A percentile compares a stretch with the other conserved stretches of the same genome.
These are phyloP conservation scores for Thuja plicata DNA, from an alignment of 83 land plant genomes.

Conservation along the genomic window DNA sequence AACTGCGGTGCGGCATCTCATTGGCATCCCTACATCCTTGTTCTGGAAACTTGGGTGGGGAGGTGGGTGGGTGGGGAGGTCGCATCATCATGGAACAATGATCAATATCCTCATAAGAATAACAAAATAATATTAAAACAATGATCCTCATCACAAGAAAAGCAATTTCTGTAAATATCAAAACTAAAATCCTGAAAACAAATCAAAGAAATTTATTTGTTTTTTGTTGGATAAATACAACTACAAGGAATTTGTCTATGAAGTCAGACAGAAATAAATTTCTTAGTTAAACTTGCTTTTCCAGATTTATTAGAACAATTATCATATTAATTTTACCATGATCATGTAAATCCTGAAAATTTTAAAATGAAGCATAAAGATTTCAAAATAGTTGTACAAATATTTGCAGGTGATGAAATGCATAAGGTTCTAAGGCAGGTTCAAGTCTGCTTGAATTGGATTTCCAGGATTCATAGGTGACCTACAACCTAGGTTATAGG, in stretches of 20 bases:
- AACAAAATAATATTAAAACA: background rate
- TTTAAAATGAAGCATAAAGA: background rate
- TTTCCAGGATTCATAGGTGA: background rate
- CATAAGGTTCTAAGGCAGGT: background rate
- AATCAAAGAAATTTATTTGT: background rate
- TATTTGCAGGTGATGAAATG: background rate
- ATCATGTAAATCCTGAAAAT: background rate
- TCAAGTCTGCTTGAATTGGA: background rate
- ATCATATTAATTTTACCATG: background rate
- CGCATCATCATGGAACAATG: too few species aligned
- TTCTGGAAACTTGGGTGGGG: too few species aligned
- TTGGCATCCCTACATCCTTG: too few species aligned
- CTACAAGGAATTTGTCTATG: background rate
- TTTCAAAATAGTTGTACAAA: background rate
- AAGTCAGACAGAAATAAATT: background rate
- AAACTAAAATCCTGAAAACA: background rate
- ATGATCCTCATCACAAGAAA: background rate
- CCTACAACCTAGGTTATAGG: background rate
- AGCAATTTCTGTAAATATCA: background rate
- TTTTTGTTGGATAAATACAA: background rate
- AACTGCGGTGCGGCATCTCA: too few species aligned
- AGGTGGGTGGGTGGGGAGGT: too few species aligned
- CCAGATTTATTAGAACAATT: background rate
- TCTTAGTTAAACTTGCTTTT: background rate
- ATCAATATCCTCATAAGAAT: background rate